Evolutionary conservation across 345 rosid genomes (phyloP).

Genomic region (Erodium maritimum): DNA sequence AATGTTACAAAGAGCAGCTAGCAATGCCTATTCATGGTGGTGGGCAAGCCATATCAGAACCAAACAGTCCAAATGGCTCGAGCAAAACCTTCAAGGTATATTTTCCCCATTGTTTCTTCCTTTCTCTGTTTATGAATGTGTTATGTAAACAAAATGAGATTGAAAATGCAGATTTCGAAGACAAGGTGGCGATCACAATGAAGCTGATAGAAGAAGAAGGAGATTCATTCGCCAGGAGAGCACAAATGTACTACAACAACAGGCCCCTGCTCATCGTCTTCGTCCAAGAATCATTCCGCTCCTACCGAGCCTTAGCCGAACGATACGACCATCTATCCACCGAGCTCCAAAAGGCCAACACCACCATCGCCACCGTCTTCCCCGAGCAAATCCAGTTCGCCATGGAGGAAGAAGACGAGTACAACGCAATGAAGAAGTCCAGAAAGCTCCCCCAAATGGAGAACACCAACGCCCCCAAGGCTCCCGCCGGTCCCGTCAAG

Average conservation of each 20-base stretch:
- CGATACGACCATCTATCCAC: slow-evolving; percentile 3
- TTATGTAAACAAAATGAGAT: background rate
- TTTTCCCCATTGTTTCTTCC: too few relatives aligned
- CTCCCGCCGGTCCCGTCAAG: slow-evolving; percentile 52
- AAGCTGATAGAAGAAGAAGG: slow-evolving; percentile 2
- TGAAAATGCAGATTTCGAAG: background rate
- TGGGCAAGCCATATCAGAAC: slow-evolving; percentile 36
- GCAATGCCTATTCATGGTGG: slow-evolving; percentile 37
- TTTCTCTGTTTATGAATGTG: too few relatives aligned
- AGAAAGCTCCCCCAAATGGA: slow-evolving; percentile 13
- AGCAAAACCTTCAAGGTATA: slow-evolving; percentile 28
- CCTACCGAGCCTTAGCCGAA: slow-evolving; percentile 1
- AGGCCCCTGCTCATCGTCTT: slow-evolving; percentile 3
- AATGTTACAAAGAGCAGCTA: slow-evolving; percentile 34
- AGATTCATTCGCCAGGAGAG: slow-evolving; percentile 2
- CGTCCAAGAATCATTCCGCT: background rate
- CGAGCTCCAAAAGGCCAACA: slow-evolving; percentile 9
- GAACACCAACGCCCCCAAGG: slow-evolving; percentile 40
- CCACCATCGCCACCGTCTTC: slow-evolving; percentile 69
- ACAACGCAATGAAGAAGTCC: slow-evolving; percentile 1
- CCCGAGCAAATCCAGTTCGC: slow-evolving; percentile 74
- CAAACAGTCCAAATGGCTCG: slow-evolving; percentile 33
- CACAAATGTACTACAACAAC: slow-evolving; percentile 1
- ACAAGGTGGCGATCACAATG: background rate
- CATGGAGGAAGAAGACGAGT: slow-evolving; percentile 65